Conservation (phyloP, 2,329 filamentous ascomycete genomes). For the Chrysoporthe cubensis region DNA sequence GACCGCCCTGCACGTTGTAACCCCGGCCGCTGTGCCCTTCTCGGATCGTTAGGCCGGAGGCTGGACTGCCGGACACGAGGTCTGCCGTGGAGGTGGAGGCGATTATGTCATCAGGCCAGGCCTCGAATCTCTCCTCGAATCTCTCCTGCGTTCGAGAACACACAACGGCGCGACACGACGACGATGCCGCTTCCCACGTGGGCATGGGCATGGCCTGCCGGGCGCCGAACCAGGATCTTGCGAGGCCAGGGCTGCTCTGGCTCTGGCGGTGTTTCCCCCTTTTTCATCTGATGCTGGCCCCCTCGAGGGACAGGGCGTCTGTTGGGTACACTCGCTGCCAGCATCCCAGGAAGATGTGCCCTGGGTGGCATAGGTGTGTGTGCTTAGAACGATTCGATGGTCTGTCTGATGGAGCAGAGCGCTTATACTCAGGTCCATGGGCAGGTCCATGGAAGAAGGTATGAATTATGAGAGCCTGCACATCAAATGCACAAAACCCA, state of each 20-base stretch:
- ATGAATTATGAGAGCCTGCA: too few relatives aligned
- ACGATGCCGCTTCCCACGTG: background rate
- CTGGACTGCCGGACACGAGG: background rate
- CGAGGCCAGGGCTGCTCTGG: background rate
- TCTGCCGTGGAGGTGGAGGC: background rate
- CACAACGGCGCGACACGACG: background rate
- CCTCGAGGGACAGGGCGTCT: too few relatives aligned
- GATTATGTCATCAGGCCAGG: constrained; percentile 1
- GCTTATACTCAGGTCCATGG: too few relatives aligned
- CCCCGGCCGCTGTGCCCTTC: constrained; percentile 1
- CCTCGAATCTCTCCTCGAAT: background rate
- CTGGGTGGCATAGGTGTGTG: too few relatives aligned
- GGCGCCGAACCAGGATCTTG: background rate
- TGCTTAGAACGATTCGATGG: too few relatives aligned
- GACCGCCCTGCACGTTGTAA: background rate
- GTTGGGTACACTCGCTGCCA: too few relatives aligned
- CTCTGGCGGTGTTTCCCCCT: background rate
- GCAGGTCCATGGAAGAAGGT: too few relatives aligned
- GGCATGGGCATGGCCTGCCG: background rate
- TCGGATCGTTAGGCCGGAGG: background rate
- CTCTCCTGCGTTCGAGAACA: background rate
- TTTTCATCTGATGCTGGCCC: too few relatives aligned
- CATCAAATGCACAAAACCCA: too few relatives aligned
- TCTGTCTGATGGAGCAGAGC: too few relatives aligned
- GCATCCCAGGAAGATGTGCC: too few relatives aligned